Conservation (phyloP, 805 yeast genomes). For the Cyberlindnera mississippiensis region DNA sequence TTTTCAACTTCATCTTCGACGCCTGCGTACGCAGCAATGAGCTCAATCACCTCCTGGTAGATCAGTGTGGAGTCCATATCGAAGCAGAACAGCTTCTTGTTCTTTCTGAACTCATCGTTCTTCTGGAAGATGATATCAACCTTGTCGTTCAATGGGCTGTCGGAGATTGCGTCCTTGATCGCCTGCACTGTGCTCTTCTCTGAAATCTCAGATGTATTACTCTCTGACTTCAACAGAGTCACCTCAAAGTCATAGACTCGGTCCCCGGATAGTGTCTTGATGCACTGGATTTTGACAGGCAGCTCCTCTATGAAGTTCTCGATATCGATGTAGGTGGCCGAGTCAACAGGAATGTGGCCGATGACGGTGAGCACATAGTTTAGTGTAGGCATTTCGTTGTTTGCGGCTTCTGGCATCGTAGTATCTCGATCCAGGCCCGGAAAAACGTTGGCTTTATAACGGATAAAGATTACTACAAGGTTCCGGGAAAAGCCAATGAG, state of each 20-base stretch:
- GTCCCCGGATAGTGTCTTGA: slow-evolving; percentile 29
- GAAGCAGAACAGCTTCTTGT: slow-evolving; percentile 66
- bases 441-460: too few relatives aligned
- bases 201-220: slow-evolving; percentile 13
- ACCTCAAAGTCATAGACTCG: slow-evolving; percentile 39
- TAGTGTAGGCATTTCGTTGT: neutral
- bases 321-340: slow-evolving; percentile 22
- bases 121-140: slow-evolving; percentile 44
- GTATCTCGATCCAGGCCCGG: neutral
- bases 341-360: slow-evolving; percentile 21
- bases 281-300: slow-evolving; percentile 29
- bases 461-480: too few relatives aligned
- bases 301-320: slow-evolving; percentile 27
- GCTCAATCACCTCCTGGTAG: slow-evolving; percentile 92
- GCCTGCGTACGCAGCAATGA: slow-evolving; percentile 90
- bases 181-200: slow-evolving; percentile 14
- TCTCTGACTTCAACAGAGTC: slow-evolving; percentile 17
- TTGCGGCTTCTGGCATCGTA: neutral
- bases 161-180: slow-evolving; percentile 13
- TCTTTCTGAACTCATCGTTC: slow-evolving; percentile 31
- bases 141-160: slow-evolving; percentile 21
- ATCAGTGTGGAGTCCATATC: slow-evolving; percentile 98
- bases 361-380: slow-evolving; percentile 28
- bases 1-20: slow-evolving; percentile 84
- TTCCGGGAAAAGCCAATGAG: too few relatives aligned